Base-by-base conservation (phyloP, 1,284 basidiomycete genomes). In the Erythrobasidium hasegawianum region DNA sequence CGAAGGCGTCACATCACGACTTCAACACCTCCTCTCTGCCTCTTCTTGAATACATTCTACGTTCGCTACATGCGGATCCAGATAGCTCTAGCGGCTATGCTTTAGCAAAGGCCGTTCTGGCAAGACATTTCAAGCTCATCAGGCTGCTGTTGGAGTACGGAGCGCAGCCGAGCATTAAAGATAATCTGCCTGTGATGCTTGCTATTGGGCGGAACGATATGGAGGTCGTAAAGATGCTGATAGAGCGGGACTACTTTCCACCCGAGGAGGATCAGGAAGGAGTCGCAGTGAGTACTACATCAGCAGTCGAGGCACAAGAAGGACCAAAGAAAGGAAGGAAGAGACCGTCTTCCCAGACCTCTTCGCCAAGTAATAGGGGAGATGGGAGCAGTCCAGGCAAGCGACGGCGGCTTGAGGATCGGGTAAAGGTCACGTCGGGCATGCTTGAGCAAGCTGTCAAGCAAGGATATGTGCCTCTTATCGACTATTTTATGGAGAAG, bases 71-170 rank as follows among this genome's bases (percentile, higher is more conserved):
- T 11, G 75, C 72, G 3, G 79, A 84, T 47, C 72, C 81, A 18
- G 83, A 90, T 75, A 81, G 85, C 3, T 81, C 86, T 76, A 80
- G 83, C 1, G 89, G 89, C 0, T 92, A 90, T 72, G 85, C 87
- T 0, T 81, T 93, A 29, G 84, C 84, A 14, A 85, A 83, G 69
- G 87, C 89, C 0, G 87, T 89, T 0, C 81, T 85, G 50, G 83
- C 82, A 0, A 79, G 80, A 20, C 86, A 86, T 71, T 70, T 81
- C 0, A 83, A 84, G 1, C 81, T 92, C 2, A 80, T 90, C 1
- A 79, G 77, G 50, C 87, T 87, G 71, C 80, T 93, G 10, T 82
- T 93, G 43, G 78, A 80, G 1, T 78, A 84, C 14, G 86, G 84
- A 1, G 90, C 89, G 0, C 84, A 85, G 2, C 89, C 90, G 0